A percentile compares a stretch with the other conserved stretches of the same genome.
phyloP scores from a whole-genome alignment of 805 yeast species.

The Candida golubevii region DNA sequence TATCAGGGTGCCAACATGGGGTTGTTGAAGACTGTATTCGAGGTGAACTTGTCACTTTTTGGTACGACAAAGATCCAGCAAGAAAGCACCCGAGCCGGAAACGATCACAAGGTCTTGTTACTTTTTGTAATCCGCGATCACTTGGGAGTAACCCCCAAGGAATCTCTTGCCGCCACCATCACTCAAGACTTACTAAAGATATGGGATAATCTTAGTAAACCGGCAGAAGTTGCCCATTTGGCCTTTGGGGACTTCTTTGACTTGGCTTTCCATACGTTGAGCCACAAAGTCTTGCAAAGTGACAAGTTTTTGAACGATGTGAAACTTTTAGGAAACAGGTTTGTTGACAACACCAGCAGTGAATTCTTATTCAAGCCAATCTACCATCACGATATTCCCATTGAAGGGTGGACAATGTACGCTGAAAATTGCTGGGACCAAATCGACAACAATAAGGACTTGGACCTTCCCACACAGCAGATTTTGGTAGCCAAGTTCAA shows the following conservation, averaged over 20 bases:
- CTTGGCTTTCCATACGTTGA: slow-evolving; percentile 70
- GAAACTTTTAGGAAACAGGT: slow-evolving; percentile 56
- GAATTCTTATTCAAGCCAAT: slow-evolving; percentile 54
- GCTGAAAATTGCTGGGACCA: slow-evolving; percentile 92
- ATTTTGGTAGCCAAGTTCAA: slow-evolving; percentile 90
- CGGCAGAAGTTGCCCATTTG: slow-evolving; percentile 53
- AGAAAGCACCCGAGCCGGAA: slow-evolving; percentile 7
- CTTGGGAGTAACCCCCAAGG: slow-evolving; percentile 79
- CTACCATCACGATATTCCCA: slow-evolving; percentile 82
- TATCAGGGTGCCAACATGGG: slow-evolving; percentile 99
- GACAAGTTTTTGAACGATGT: slow-evolving; percentile 65
- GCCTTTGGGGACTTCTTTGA: slow-evolving; percentile 77
- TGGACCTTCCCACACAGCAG: slow-evolving; percentile 96
- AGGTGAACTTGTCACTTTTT: slow-evolving; percentile 84
- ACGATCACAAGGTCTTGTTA: slow-evolving; percentile 58
- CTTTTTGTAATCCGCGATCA: slow-evolving; percentile 92
- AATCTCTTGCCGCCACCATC: slow-evolving; percentile 63
- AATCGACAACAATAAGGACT: slow-evolving; percentile 86
- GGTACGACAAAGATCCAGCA: slow-evolving; percentile 43
- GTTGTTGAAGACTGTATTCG: slow-evolving; percentile 89
- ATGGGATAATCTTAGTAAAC: slow-evolving; percentile 78
- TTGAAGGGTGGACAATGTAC: slow-evolving; percentile 95
- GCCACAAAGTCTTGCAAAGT: slow-evolving; percentile 81
- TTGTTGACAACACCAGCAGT: slow-evolving; percentile 33
- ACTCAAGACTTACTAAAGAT: slow-evolving; percentile 66